These are phyloP conservation scores for Dillenia suffruticosa DNA, from an alignment of 164 flowering plant genomes.

Conservation along the genomic window DNA sequence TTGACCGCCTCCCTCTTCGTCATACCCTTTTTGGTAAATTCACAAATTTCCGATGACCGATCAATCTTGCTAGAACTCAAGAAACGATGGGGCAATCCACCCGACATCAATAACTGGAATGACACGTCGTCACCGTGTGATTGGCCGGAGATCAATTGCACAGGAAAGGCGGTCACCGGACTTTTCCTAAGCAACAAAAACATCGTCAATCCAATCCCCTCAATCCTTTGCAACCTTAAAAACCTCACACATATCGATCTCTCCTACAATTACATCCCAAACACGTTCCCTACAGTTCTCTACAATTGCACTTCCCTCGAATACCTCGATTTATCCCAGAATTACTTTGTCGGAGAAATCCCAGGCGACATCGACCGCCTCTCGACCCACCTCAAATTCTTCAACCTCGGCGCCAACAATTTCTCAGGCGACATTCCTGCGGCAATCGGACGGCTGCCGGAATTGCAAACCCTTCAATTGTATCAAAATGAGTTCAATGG, in stretches of 20 bases:
- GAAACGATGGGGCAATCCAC: slow-evolving; percentile 33
- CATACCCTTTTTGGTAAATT: slow-evolving; percentile 30
- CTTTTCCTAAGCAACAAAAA: slow-evolving; percentile 15
- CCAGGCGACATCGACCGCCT: slow-evolving; percentile 52
- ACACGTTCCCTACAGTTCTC: slow-evolving; percentile 43
- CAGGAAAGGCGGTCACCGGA: slow-evolving; percentile 31
- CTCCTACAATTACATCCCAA: slow-evolving; percentile 33
- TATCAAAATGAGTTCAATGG: slow-evolving; percentile 47
- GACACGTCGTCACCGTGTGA: slow-evolving; percentile 36
- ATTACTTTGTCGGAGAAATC: slow-evolving; percentile 51
- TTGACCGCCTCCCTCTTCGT: slow-evolving; percentile 18
- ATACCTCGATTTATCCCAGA: slow-evolving; percentile 48
- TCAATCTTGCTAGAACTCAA: slow-evolving; percentile 42
- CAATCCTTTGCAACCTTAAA: slow-evolving; percentile 46
- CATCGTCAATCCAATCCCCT: slow-evolving; percentile 34
- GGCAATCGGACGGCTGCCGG: slow-evolving; percentile 33
- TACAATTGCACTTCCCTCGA: slow-evolving; percentile 47
- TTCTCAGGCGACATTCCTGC: slow-evolving; percentile 70
- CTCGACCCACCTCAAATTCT: slow-evolving; percentile 20
- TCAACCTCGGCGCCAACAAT: slow-evolving; percentile 53
- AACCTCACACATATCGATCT: slow-evolving; percentile 38
- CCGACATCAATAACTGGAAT: slow-evolving; percentile 37
- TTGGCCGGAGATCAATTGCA: slow-evolving; percentile 56
- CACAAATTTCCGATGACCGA: slow-evolving; percentile 26
- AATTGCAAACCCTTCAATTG: slow-evolving; percentile 27